Evolutionary conservation across 202 grass and related monocot species (phyloP), one percentile per base, ranked within the genome.

Genomic region (Schoenoplectus triqueter): DNA sequence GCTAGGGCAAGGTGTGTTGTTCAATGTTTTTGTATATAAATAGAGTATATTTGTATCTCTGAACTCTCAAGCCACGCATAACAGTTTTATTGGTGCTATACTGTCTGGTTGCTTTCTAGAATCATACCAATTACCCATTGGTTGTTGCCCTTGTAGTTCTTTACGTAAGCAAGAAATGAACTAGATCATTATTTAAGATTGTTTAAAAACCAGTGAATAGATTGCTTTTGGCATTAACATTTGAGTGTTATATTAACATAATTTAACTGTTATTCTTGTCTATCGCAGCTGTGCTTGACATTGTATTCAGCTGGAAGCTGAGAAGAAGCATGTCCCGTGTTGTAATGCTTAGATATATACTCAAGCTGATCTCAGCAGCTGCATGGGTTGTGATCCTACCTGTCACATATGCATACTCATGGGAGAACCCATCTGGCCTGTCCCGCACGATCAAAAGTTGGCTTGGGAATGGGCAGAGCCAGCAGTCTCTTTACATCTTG

Each of bases 231-330:
- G 13, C 7, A 78, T 59, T 59, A 11, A 78, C 59, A 78, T 40
- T 31, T 13, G 6, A n/a, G 52, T 52, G 10, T 60, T 78, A 18
- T 60, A 78, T 54, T 14, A 42, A 40, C 39, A 60, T 0, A 17
- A 60, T 57, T 78, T 44, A 60, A 61, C 13, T 11, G 6, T 60
- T 78, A 70, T 57, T 87, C 17, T 84, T 77, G 84, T 73, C 63
- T 65, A 79, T 85, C 81, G 81, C 93, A 99, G 96, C 93, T 49
- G 57, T 92, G 17, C 90, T 99, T 81, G 96, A 99, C 84, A 88
- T 95, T 73, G 87, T 95, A 63, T 93, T 99, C 81, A 87, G 93
- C 84, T 99, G 96, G 96, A 95, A 99, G 87, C 93, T 93, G 82
- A 94, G 96, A 83, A 99, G 66, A 93, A 99, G 80, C 87, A 99